phyloP scores from a whole-genome alignment of 2,329 filamentous ascomycete genomes.

The Orbilia quercus region DNA sequence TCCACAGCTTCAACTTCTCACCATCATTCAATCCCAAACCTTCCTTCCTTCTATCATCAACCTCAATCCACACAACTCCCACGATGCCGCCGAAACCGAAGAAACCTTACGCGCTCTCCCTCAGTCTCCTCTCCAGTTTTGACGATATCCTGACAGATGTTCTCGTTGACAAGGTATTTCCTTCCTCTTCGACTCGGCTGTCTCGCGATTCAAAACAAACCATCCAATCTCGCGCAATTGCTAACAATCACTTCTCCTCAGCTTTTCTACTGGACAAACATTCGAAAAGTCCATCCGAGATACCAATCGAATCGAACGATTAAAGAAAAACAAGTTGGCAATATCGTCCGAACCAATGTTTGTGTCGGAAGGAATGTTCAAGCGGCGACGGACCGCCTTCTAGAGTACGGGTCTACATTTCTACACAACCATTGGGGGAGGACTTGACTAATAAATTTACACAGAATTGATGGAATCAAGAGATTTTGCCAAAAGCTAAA shows the following conservation, averaged over 20 bases:
- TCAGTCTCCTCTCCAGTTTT: constrained; percentile 88
- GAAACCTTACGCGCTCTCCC: constrained; percentile 74
- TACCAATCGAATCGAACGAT: constrained; percentile 87
- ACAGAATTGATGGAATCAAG: constrained; percentile 58
- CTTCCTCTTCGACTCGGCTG: constrained; percentile 34
- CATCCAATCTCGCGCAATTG: constrained; percentile 12
- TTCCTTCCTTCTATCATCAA: constrained; percentile 8
- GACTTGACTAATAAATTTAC: constrained; percentile 4
- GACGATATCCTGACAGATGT: constrained; percentile 96
- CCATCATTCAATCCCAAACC: constrained; percentile 10
- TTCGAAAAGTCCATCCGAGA: constrained; percentile 90
- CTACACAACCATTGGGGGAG: background rate
- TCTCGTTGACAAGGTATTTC: constrained; percentile 89
- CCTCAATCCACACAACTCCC: background rate
- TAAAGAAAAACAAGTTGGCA: constrained; percentile 72
- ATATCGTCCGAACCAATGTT: constrained; percentile 68
- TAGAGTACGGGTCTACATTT: constrained; percentile 57
- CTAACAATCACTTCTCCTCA: constrained; percentile 62
- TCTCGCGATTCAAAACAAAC: constrained; percentile 50
- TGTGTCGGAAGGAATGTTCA: constrained; percentile 58
- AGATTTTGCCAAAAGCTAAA: constrained; percentile 44
- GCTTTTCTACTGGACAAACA: constrained; percentile 96
- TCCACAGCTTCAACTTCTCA: constrained; percentile 1
- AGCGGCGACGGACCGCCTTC: constrained; percentile 57
- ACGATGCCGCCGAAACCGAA: constrained; percentile 54